Evolutionary conservation across 2,329 filamentous ascomycete species (phyloP).

Genomic region (Phialophora verrucosa): DNA sequence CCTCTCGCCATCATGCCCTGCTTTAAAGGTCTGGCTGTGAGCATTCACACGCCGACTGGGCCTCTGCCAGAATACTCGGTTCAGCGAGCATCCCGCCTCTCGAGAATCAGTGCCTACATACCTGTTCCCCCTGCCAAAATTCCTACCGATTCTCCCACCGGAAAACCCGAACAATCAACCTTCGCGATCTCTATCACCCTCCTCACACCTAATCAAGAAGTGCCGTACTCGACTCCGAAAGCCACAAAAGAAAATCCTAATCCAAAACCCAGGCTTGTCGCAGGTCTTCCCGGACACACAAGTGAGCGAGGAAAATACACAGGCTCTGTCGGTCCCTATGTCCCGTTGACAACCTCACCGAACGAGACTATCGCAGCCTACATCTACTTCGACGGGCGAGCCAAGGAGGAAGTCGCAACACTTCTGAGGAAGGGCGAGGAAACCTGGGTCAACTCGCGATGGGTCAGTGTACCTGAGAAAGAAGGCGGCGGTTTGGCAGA

Average conservation of each 20-base stretch:
- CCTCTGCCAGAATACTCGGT: constrained; percentile 92
- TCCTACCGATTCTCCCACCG: constrained; percentile 65
- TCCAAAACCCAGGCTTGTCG: constrained; percentile 82
- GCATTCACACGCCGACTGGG: constrained; percentile 81
- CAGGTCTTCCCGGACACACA: constrained; percentile 65
- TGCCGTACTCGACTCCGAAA: constrained; percentile 91
- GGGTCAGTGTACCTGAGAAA: constrained; percentile 90
- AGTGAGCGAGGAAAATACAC: constrained; percentile 59
- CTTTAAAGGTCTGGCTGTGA: constrained; percentile 98
- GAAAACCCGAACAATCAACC: constrained; percentile 87
- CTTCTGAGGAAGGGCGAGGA: constrained; percentile 90
- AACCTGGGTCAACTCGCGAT: constrained; percentile 98
- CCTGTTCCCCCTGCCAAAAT: constrained; percentile 89
- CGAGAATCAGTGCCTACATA: constrained; percentile 95
- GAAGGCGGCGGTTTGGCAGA: constrained; percentile 95
- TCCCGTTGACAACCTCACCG: constrained; percentile 86
- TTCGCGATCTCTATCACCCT: constrained; percentile 99
- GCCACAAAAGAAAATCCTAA: constrained; percentile 75
- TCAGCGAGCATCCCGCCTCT: constrained; percentile 88
- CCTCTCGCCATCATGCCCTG: constrained; percentile 71
- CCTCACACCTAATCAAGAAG: constrained; percentile 82
- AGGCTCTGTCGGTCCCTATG: constrained; percentile 77
- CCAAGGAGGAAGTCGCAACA: constrained; percentile 96
- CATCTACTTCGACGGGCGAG: constrained; percentile 96
- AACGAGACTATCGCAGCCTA: constrained; percentile 98